phyloP scores from a whole-genome alignment of 2,329 filamentous ascomycete species.

The Colletotrichum zoysiae region DNA sequence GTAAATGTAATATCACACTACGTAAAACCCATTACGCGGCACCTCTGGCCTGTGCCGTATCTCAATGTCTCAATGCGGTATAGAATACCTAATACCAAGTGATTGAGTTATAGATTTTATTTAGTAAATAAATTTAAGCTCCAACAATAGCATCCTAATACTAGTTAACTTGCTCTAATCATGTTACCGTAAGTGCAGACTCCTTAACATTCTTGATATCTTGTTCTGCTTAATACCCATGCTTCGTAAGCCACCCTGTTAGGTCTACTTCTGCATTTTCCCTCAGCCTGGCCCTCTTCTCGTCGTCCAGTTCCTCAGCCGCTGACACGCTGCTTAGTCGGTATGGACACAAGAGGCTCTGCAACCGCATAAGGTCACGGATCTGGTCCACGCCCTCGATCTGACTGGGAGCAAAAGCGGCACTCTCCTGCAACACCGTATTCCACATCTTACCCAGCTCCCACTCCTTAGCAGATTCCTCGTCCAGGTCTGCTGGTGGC shows the following conservation, averaged over 20 bases:
- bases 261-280: conserved; percentile 14
- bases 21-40: no score
- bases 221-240: conserved; percentile 11
- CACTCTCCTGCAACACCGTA: conserved; percentile 7
- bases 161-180: no score
- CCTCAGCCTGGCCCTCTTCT: background rate
- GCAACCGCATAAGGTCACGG: conserved; percentile 12
- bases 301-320: background rate
- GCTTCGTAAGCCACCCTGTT: conserved; percentile 1
- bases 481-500: conserved; percentile 2
- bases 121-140: no score
- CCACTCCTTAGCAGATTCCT: conserved; percentile 16
- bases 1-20: no score
- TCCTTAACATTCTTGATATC: background rate
- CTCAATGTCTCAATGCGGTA: no score
- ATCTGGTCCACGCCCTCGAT: conserved; percentile 12
- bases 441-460: conserved; percentile 17
- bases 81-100: no score
- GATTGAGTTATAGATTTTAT: no score
- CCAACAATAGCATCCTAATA: no score
- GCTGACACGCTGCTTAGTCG: conserved; percentile 2
- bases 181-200: no score
- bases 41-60: no score
- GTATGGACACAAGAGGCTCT: conserved; percentile 14
- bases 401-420: conserved; percentile 8